Base-by-base conservation (phyloP, 1,139 yeast genomes). In the Magnusiomyces tetraspermus region DNA sequence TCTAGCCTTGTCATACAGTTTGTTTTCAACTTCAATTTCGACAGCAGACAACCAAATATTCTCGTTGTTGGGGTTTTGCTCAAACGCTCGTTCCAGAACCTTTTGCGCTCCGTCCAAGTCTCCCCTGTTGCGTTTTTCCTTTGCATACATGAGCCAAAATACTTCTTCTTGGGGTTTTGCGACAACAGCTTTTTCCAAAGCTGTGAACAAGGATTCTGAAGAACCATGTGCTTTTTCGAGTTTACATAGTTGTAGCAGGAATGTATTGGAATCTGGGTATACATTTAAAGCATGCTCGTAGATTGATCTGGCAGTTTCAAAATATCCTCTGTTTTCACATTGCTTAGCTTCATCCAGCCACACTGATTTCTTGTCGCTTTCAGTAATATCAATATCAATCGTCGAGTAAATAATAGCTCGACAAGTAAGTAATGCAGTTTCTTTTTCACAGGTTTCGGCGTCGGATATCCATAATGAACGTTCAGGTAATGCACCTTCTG, bases 11-110 rank as follows among this genome's bases (percentile, higher is more conserved):
- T 69, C 70, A 48, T 63, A 68, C 37, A 75, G 63, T 6, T 61
- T 61, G 22, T 69, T 71, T 46, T 71, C 76, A 42, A 69, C 69
- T 55, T 85, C 87, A 42, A 88, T 68, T 58, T 85, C 83, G 24
- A 85, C 72, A 19, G 82, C 76, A 0, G 94, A 94, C 48, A 83
- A 69, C 88, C 90, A 83, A 5, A 88, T 67, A 22, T 75, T 77
- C 56, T 79, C 82, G 55, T 72, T 74, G 0, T 69, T 59, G 0
- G 82, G 78, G 26, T 72, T 65, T 13, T 62, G 55, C 3, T 70
- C 62, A 46, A 77, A 65, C 0, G 85, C 85, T 11, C 72, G 66
- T 2, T 69, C 62, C 5, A 88, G 67, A 1, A 86, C 76, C 0
- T 63, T 61, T 53, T 83, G 71, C 0, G 96, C 86, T 1, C 71